A percentile compares a stretch with the other conserved stretches of the same genome.
These are phyloP conservation scores for Entomortierella chlamydospora DNA, from an alignment of 192 early-diverging fungal genomes.

Conservation along the genomic window DNA sequence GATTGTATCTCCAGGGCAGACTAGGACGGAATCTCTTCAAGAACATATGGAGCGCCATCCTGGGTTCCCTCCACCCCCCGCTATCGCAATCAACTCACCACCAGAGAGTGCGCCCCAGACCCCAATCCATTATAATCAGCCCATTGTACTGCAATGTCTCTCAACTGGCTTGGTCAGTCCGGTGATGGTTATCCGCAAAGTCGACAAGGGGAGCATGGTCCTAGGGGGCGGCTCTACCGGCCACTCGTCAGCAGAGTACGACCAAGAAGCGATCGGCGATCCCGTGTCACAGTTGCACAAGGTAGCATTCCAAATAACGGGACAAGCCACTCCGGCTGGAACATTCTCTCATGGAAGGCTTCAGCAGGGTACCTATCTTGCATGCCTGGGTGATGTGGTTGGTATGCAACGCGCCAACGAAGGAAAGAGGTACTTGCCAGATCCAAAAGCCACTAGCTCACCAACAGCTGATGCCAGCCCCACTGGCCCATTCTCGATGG, in stretches of 20 bases:
- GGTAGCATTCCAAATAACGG: slow-evolving; percentile 85
- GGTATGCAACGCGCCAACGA: slow-evolving; percentile 74
- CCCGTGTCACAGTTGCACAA: slow-evolving; percentile 93
- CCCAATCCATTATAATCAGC: slow-evolving; percentile 89
- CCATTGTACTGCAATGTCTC: slow-evolving; percentile 88
- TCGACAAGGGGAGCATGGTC: slow-evolving; percentile 86
- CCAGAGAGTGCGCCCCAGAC: slow-evolving; percentile 62
- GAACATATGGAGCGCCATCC: slow-evolving; percentile 65
- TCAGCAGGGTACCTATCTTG: slow-evolving; percentile 71
- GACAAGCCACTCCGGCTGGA: slow-evolving; percentile 52
- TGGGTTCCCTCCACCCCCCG: slow-evolving; percentile 83
- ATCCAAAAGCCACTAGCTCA: slow-evolving; percentile 14
- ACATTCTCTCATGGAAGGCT: slow-evolving; percentile 44
- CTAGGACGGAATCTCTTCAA: slow-evolving; percentile 59
- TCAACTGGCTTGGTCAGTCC: slow-evolving; percentile 86
- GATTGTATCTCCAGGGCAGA: slow-evolving; percentile 76
- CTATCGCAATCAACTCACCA: slow-evolving; percentile 76
- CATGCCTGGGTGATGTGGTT: slow-evolving; percentile 83
- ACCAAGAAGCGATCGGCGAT: slow-evolving; percentile 75
- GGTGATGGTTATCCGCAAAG: slow-evolving; percentile 85
- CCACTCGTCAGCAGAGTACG: slow-evolving; percentile 46
- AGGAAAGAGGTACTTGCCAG: slow-evolving; percentile 58
- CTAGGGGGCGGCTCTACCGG: slow-evolving; percentile 69
- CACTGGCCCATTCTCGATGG: slow-evolving; percentile 27
- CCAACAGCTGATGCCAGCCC: neutral